Conservation (phyloP, 495 filamentous ascomycete species). For the Viridothelium virens region DNA sequence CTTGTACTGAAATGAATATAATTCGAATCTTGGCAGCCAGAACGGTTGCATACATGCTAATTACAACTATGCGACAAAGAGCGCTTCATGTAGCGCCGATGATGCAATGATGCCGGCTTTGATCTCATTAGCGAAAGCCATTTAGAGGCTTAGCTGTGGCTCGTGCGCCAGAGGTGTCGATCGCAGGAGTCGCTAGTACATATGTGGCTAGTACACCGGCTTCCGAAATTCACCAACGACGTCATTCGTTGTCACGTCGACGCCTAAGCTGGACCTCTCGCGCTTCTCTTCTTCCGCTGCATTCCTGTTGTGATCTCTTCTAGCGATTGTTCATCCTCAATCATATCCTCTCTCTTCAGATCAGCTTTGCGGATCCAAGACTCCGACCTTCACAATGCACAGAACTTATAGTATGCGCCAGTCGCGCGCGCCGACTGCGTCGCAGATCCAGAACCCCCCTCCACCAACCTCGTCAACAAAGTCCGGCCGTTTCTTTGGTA, state of each 20-base stretch:
- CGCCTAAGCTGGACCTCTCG: not conserved
- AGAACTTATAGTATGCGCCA: constrained; percentile 98
- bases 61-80: not conserved
- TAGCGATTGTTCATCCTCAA: not conserved
- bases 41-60: not conserved
- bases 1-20: too few species aligned
- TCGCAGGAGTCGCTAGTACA: not conserved
- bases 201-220: not conserved
- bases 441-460: constrained; percentile 84
- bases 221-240: not conserved
- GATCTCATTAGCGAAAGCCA: not conserved
- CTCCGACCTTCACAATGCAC: constrained; percentile 57
- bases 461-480: constrained; percentile 89
- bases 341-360: not conserved
- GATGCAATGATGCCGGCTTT: constrained; percentile 1
- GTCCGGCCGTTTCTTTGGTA: constrained; percentile 78
- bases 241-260: constrained; percentile 8
- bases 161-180: not conserved
- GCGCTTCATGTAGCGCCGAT: not conserved
- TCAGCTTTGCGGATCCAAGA: not conserved
- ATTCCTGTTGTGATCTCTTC: not conserved
- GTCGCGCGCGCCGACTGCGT: constrained; percentile 84
- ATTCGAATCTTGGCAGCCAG: too few species aligned
- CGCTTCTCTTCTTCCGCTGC: not conserved
- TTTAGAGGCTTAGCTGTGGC: not conserved